Percentiles rank a stretch among this genome's conserved stretches.
Evolutionary conservation across 768 basidiomycete species (phyloP).

Genomic region (Amanita muscaria): DNA sequence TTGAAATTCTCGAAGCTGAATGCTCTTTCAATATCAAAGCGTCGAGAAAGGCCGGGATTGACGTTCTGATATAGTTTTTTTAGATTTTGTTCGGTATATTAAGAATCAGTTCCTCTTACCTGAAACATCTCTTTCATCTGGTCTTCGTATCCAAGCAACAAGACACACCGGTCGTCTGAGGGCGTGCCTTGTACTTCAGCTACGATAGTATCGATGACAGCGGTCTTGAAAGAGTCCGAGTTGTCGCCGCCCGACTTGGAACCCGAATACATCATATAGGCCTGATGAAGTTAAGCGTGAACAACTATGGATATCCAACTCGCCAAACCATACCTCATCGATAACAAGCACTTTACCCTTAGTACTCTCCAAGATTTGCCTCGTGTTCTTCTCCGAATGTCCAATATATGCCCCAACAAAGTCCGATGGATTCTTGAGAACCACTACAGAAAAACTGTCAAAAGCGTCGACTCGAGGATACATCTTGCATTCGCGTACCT

Average conservation of each 20-base stretch:
- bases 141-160: slow-evolving; percentile 56
- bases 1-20: slow-evolving; percentile 64
- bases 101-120: slow-evolving; percentile 24
- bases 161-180: slow-evolving; percentile 62
- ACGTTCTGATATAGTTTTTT: slow-evolving; percentile 45
- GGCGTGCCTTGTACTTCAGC: slow-evolving; percentile 64
- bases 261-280: slow-evolving; percentile 58
- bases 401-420: slow-evolving; percentile 55
- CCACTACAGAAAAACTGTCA: slow-evolving; percentile 30
- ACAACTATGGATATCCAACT: not conserved
- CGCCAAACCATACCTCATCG: slow-evolving; percentile 41
- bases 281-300: slow-evolving; percentile 27
- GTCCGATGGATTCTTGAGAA: slow-evolving; percentile 61
- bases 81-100: not conserved
- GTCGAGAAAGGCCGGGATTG: slow-evolving; percentile 56
- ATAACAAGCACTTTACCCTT: slow-evolving; percentile 64
- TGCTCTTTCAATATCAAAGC: slow-evolving; percentile 61
- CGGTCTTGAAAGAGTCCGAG: slow-evolving; percentile 48
- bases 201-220: slow-evolving; percentile 68
- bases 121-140: slow-evolving; percentile 73
- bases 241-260: slow-evolving; percentile 20
- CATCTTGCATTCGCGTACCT: slow-evolving; percentile 29
- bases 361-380: slow-evolving; percentile 47
- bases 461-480: not conserved
- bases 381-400: slow-evolving; percentile 56